phyloP scores from a whole-genome alignment of 202 grass and related monocot species.

The Elaeis oleifera region DNA sequence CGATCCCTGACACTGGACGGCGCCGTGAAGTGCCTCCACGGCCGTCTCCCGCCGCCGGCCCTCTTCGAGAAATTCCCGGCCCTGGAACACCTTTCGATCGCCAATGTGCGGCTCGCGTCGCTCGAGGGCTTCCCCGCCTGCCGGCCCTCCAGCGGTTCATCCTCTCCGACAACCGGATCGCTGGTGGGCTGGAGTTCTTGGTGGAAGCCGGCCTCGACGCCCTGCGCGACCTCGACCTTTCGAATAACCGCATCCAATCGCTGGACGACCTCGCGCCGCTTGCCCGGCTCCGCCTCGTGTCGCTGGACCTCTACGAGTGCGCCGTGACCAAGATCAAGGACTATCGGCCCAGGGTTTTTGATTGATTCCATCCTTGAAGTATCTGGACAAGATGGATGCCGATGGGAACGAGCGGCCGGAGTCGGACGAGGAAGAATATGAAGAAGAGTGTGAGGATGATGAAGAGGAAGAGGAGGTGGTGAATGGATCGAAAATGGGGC shows the following conservation, averaged over 20 bases:
- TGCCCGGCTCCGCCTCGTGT: slow-evolving; percentile 31
- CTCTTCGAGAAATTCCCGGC: slow-evolving; percentile 37
- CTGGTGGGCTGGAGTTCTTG: slow-evolving; percentile 42
- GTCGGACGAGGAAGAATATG: slow-evolving; percentile 69
- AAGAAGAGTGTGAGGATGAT: slow-evolving; percentile 37
- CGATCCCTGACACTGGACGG: slow-evolving; percentile 64
- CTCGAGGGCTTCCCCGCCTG: slow-evolving; percentile 51
- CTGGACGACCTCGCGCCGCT: slow-evolving; percentile 57
- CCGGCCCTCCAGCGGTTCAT: slow-evolving; percentile 63
- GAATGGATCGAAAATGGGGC: slow-evolving; percentile 9
- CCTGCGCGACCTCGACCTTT: slow-evolving; percentile 64
- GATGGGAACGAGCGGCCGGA: slow-evolving; percentile 71
- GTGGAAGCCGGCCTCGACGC: slow-evolving; percentile 36
- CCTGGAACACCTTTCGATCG: slow-evolving; percentile 67
- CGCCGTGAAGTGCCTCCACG: slow-evolving; percentile 55
- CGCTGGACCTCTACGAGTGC: slow-evolving; percentile 71
- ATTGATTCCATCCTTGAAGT: slow-evolving; percentile 44
- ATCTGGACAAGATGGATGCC: slow-evolving; percentile 61
- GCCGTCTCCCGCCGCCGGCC: slow-evolving; percentile 48
- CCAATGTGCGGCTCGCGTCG: slow-evolving; percentile 59
- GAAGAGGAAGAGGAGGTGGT: slow-evolving; percentile 18
- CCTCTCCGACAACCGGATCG: slow-evolving; percentile 76
- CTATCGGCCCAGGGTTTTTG: slow-evolving; percentile 62
- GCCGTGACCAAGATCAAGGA: slow-evolving; percentile 50
- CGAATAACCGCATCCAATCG: slow-evolving; percentile 59